These are phyloP conservation scores for Lactifluus piperatus DNA, from an alignment of 768 basidiomycete genomes.

Conservation along the genomic window DNA sequence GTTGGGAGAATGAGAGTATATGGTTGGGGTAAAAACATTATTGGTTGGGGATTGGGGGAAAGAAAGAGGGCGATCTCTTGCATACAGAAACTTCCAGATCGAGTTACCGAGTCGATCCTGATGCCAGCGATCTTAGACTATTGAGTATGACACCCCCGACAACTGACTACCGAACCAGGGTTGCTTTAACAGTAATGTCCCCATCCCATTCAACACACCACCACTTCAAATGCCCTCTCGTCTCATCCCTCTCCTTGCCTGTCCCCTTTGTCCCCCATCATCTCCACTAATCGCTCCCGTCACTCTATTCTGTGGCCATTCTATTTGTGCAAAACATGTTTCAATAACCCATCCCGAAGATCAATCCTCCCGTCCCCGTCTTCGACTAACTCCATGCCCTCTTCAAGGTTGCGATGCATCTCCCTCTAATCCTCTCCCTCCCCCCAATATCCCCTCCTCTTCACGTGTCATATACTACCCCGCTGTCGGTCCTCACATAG, in stretches of 20 bases:
- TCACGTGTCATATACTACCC: slow-evolving; percentile 30
- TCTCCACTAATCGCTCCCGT: slow-evolving; percentile 37
- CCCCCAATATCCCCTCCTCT: slow-evolving; percentile 36
- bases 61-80: neutral
- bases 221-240: slow-evolving; percentile 8
- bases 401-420: slow-evolving; percentile 29
- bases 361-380: neutral
- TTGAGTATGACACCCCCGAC: too few relatives aligned
- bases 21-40: neutral
- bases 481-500: slow-evolving; percentile 24
- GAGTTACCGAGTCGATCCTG: slow-evolving; percentile 7
- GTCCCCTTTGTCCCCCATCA: slow-evolving; percentile 42
- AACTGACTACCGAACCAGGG: too few relatives aligned
- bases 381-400: slow-evolving; percentile 25
- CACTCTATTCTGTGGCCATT: slow-evolving; percentile 75
- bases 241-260: slow-evolving; percentile 37
- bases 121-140: too few relatives aligned
- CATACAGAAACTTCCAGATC: slow-evolving; percentile 1
- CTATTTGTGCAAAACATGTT: slow-evolving; percentile 49
- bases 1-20: slow-evolving; percentile 15
- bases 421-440: slow-evolving; percentile 17
- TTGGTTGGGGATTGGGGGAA: too few relatives aligned
- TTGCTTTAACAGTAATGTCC: slow-evolving; percentile 11
- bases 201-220: slow-evolving; percentile 8
- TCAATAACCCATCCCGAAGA: slow-evolving; percentile 15